Percentiles rank a stretch among this genome's conserved stretches.
phyloP scores from a whole-genome alignment of 2,329 filamentous ascomycete genomes.

The Sclerotinia subarctica region DNA sequence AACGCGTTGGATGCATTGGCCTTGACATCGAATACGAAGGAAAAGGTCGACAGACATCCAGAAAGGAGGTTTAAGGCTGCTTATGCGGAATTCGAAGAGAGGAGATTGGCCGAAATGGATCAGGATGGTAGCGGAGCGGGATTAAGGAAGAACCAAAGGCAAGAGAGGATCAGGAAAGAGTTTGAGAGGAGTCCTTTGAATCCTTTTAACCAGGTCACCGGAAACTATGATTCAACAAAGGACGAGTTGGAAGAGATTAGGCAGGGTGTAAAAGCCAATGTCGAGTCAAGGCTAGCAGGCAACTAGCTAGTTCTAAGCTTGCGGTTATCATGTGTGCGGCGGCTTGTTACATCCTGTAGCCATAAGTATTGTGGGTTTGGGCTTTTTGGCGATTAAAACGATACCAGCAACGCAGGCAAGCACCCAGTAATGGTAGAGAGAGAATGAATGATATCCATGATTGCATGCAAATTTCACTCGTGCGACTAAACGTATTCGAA shows the following conservation, averaged over 20 bases:
- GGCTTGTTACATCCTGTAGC: background rate
- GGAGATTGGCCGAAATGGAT: constrained; percentile 80
- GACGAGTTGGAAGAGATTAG: constrained; percentile 70
- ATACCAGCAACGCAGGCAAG: constrained; percentile 6
- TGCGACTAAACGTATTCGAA: background rate
- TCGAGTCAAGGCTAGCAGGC: constrained; percentile 63
- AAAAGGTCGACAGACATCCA: constrained; percentile 83
- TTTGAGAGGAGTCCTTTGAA: constrained; percentile 95
- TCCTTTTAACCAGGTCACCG: constrained; percentile 84
- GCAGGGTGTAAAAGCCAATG: constrained; percentile 66
- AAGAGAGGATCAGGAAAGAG: constrained; percentile 81
- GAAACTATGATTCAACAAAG: constrained; percentile 71
- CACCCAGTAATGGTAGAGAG: constrained; percentile 8
- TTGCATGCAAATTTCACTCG: background rate
- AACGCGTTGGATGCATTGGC: constrained; percentile 86
- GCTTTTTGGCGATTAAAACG: constrained; percentile 7
- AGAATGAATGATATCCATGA: constrained; percentile 18
- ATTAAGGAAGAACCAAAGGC: constrained; percentile 77
- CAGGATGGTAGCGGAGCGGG: constrained; percentile 69
- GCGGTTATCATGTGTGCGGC: background rate
- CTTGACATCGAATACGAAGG: constrained; percentile 53
- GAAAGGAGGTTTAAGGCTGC: constrained; percentile 86
- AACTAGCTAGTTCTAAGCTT: constrained; percentile 24
- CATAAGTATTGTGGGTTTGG: background rate
- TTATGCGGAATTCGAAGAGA: constrained; percentile 76